Percentiles rank a stretch among this genome's conserved stretches.
Evolutionary conservation across 2,329 filamentous ascomycete species (phyloP).

Genomic region (Aspergillus viridinutans): DNA sequence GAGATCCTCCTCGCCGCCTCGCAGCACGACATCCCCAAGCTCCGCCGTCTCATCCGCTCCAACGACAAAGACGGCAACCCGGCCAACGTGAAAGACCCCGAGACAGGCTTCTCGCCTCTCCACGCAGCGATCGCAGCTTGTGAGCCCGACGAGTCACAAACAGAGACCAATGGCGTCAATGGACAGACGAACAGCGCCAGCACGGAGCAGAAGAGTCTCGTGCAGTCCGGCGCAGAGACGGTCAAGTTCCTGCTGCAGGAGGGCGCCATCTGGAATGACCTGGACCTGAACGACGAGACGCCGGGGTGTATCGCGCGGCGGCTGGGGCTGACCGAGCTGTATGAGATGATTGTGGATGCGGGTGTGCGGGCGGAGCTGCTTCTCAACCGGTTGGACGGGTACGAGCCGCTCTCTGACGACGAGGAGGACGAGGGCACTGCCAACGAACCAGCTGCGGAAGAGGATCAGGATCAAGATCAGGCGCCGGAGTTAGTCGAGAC

Average conservation of each 20-base stretch:
- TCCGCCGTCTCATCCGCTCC: constrained; percentile 65
- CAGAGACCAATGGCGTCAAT: constrained; percentile 12
- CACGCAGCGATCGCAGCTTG: constrained; percentile 85
- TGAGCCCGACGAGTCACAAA: constrained; percentile 35
- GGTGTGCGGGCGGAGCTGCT: constrained; percentile 87
- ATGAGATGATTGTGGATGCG: constrained; percentile 79
- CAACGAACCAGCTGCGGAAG: constrained; percentile 31
- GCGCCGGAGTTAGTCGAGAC: constrained; percentile 24
- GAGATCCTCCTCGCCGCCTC: constrained; percentile 63
- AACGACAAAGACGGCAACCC: constrained; percentile 46
- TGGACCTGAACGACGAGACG: constrained; percentile 82
- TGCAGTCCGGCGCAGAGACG: constrained; percentile 62
- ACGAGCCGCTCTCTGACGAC: constrained; percentile 61
- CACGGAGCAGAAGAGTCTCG: constrained; percentile 20
- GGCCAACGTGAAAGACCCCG: constrained; percentile 74
- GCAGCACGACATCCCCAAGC: constrained; percentile 61
- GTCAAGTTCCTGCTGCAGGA: constrained; percentile 75
- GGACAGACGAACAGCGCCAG: constrained; percentile 8
- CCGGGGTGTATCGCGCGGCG: constrained; percentile 78
- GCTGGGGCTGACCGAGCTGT: constrained; percentile 66
- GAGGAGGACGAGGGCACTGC: constrained; percentile 36
- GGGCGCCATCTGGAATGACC: constrained; percentile 96
- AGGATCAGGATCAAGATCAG: constrained; percentile 13
- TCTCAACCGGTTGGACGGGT: constrained; percentile 75
- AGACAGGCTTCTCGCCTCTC: constrained; percentile 80